Base-by-base conservation (phyloP, 352 stramenopile genomes). In the Blastocystis sp. region DNA sequence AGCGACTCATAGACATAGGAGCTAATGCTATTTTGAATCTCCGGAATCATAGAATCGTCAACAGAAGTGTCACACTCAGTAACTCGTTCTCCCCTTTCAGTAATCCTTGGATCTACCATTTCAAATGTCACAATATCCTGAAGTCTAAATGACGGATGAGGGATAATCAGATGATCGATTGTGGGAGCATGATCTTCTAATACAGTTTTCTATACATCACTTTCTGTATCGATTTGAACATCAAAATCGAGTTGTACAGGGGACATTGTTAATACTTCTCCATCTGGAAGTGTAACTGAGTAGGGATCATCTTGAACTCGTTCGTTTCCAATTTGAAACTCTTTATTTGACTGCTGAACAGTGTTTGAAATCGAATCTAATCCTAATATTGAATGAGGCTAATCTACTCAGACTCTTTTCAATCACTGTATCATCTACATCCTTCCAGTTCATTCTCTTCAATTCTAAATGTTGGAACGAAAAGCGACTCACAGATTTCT, bases 311-410 rank as follows among this genome's bases (percentile, higher is more conserved):
- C n/a, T 42, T 52, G n/a, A 27, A 24, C 14, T 42, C 3, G n/a
- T 19, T 43, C 24, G 9, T 39, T 16, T 1, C 39, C 24, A 7
- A 9, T 27, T 19, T 46, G 6, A 9, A 24, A 14, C 9, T 16
- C 27, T 35, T 73, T 6, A 5, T 46, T 9, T 46, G 39, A 46
- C 9, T 9, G 39, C 9, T 35, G n/a, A 39, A 73, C 14, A 24
- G 61, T 51, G 9, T 73, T 43, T 73, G 61, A 35, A 39, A 73
- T 73, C 6, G 61, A 73, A 73, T 73, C 61, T 73, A 73, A 35
- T 11, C 37, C 6, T 51, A 27, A 43, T 73, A 7, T 42, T 4
- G 12, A 24, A 42, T 21, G 37, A n/a, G 6, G 21, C 6, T 73
- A 27, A 27, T 43, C 14, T 16, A 73, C 61, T 24, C 7, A 73